Percentiles rank a stretch among this genome's conserved stretches.
phyloP scores from a whole-genome alignment of 805 yeast species.

The Teunomyces atbi region DNA sequence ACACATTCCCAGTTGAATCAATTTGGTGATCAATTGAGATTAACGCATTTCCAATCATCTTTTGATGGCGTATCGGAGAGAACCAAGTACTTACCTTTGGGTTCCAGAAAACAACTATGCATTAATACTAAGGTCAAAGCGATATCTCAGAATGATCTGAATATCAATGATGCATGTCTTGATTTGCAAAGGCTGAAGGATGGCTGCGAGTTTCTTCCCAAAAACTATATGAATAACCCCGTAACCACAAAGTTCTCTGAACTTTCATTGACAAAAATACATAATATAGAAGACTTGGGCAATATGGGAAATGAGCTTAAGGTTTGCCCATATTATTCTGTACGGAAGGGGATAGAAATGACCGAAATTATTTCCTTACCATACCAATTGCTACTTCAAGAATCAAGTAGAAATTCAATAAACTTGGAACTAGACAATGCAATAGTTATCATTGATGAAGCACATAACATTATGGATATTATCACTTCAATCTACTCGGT shows the following conservation, averaged over 20 bases:
- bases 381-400: constrained; percentile 71
- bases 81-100: constrained; percentile 68
- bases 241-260: constrained; percentile 47
- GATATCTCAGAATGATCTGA: constrained; percentile 41
- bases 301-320: constrained; percentile 53
- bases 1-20: constrained; percentile 89
- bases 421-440: constrained; percentile 59
- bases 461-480: constrained; percentile 83
- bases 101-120: constrained; percentile 84
- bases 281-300: constrained; percentile 79
- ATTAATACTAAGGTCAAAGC: constrained; percentile 61
- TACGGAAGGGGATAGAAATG: constrained; percentile 51
- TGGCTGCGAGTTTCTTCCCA: constrained; percentile 26
- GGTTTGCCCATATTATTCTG: constrained; percentile 82
- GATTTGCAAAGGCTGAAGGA: constrained; percentile 53
- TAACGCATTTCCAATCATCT: constrained; percentile 66
- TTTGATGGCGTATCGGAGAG: constrained; percentile 47
- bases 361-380: constrained; percentile 84
- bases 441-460: constrained; percentile 84
- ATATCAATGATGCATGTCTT: constrained; percentile 77
- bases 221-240: constrained; percentile 34
- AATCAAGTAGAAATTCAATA: constrained; percentile 56
- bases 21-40: constrained; percentile 66
- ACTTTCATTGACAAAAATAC: constrained; percentile 51
- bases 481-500: constrained; percentile 69